These are phyloP conservation scores for Lophiostoma macrostomum DNA, from an alignment of 495 filamentous ascomycete species.

Conservation along the genomic window DNA sequence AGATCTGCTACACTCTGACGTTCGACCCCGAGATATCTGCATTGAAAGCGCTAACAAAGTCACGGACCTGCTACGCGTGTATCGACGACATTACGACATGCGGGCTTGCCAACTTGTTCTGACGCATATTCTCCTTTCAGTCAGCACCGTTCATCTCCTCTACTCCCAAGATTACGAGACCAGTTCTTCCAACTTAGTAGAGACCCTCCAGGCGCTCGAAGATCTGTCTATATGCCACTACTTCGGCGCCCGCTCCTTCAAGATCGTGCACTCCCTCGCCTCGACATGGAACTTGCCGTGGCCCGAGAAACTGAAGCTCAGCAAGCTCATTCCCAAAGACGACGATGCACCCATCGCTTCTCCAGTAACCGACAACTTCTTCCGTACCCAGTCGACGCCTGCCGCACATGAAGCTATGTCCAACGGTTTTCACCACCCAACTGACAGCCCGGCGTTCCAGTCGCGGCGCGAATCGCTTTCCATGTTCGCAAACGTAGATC, in stretches of 20 bases:
- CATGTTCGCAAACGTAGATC: constrained; percentile 16
- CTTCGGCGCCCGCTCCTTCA: constrained; percentile 56
- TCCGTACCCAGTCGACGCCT: no score
- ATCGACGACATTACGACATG: constrained; percentile 58
- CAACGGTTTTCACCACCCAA: not conserved
- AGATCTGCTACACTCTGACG: constrained; percentile 53
- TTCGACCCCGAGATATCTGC: constrained; percentile 64
- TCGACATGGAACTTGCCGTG: constrained; percentile 54
- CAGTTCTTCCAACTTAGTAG: constrained; percentile 26
- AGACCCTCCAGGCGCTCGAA: constrained; percentile 48
- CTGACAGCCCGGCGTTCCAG: not conserved
- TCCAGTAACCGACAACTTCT: constrained; percentile 2
- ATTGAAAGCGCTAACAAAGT: constrained; percentile 60
- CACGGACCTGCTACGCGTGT: constrained; percentile 53
- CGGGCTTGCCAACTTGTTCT: constrained; percentile 56
- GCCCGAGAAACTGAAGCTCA: constrained; percentile 27
- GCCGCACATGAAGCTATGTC: not conserved
- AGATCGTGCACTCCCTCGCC: constrained; percentile 55
- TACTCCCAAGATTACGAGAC: constrained; percentile 29
- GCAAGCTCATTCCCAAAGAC: constrained; percentile 4
- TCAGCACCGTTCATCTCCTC: constrained; percentile 56
- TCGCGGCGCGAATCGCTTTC: constrained; percentile 14
- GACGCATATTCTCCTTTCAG: constrained; percentile 58
- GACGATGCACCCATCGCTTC: constrained; percentile 1
- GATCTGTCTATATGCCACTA: constrained; percentile 58